Evolutionary conservation across 441 rosid species (phyloP).

Genomic region (Gossypium davidsonii): DNA sequence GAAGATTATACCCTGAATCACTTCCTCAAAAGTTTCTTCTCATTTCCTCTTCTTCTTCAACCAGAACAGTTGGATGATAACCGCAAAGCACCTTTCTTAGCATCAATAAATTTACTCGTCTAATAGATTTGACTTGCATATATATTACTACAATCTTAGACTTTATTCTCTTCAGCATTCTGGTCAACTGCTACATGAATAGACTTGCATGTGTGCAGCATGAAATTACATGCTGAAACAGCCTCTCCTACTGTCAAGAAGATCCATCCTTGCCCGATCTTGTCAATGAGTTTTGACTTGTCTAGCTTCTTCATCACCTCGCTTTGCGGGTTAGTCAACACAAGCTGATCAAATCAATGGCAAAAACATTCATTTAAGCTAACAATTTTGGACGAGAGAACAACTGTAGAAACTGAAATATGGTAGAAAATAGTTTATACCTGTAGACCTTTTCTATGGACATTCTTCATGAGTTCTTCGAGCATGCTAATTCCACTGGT

Average conservation of each 20-base stretch:
- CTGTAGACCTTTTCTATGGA: constrained; percentile 38
- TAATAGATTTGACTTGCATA: neutral
- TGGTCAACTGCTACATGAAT: constrained; percentile 11
- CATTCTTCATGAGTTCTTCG: constrained; percentile 38
- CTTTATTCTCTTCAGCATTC: constrained; percentile 26
- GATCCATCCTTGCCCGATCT: constrained; percentile 40
- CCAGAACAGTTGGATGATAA: neutral
- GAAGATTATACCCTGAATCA: neutral
- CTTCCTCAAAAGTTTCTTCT: neutral
- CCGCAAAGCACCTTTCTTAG: neutral
- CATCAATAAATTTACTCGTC: neutral
- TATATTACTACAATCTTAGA: constrained; percentile 19
- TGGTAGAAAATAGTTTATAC: constrained; percentile 18
- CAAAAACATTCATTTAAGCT: neutral
- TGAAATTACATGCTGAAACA: constrained; percentile 35
- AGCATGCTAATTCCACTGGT: constrained; percentile 57
- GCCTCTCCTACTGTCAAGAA: constrained; percentile 41
- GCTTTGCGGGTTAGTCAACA: constrained; percentile 35
- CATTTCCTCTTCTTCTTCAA: neutral
- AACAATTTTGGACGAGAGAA: neutral
- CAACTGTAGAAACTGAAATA: neutral
- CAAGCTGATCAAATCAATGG: constrained; percentile 23
- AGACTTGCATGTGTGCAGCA: constrained; percentile 33
- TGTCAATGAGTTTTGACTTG: constrained; percentile 34
- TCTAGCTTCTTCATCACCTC: constrained; percentile 47